Base-by-base conservation (phyloP, 2,329 filamentous ascomycete genomes). In the Fusarium sp. region DNA sequence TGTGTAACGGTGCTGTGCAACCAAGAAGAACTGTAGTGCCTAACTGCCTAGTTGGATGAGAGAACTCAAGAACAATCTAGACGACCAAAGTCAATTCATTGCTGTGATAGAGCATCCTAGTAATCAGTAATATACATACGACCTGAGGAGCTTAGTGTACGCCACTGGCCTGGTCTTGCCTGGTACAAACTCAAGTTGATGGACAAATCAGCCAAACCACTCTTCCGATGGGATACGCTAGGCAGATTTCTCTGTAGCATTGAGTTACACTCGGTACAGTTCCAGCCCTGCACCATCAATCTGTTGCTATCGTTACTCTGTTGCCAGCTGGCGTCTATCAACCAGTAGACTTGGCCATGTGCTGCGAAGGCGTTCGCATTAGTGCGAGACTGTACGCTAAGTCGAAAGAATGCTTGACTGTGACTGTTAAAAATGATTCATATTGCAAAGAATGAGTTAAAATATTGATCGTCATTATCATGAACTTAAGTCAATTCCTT, bases 361-460 rank as follows among this genome's bases (percentile, higher is more conserved):
- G 72, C 45, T 44, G 27, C 26, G 59, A 63, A 73, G 74, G 70
- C 41, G 74, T 76, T 76, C 65, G 70, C 67, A 44, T 66, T 71
- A 73, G 71, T 73, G 59, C 52, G 50, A 56, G 42, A 67, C 44
- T 38, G 57, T 69, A 38, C 56, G 48, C 48, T 49, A 58, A 42
- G 40, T 59, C 33, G 27, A 48, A 46, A 52, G 54, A 59, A 44
- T 59, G 64, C 58, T 59, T 70, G 58, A 33, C 55, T 45, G 45
- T 30, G 30, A 30, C 4, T 8, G 30, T 11, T 30, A 30, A 30
- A 18, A 20, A 67, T 56, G 38, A 67, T 62, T 62, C 41, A 62
- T 62, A 12, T 55, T 38, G 32, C 23, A 11, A 41, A 27, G 50
- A 44, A 62, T 61, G 48, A 61, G 38, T 37, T 35, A 18, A 23